Conservation (phyloP, 768 basidiomycete species). For the Boletus rubescentipes region DNA sequence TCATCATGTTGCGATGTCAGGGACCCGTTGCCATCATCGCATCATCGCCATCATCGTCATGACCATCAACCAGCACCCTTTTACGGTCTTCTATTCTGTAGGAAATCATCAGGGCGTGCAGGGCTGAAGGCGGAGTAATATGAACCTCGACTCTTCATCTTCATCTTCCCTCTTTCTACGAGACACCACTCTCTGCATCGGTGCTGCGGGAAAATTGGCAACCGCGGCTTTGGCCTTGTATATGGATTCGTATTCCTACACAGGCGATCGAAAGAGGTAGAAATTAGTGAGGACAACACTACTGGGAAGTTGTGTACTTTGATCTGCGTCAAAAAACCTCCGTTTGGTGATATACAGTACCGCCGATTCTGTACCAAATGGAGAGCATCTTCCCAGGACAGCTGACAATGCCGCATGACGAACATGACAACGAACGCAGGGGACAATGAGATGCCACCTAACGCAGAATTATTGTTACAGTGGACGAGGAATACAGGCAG, state of each 20-base stretch:
- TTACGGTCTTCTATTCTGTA: conserved; percentile 45
- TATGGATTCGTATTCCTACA: conserved; percentile 90
- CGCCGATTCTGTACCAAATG: conserved; percentile 87
- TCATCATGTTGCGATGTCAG: conserved; percentile 4
- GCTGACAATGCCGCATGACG: conserved; percentile 80
- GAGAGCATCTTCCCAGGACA: conserved; percentile 87
- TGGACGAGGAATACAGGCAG: background rate
- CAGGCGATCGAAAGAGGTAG: background rate
- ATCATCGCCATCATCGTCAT: conserved; percentile 32
- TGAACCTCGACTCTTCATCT: conserved; percentile 56
- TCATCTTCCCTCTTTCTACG: conserved; percentile 75
- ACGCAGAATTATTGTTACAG: background rate
- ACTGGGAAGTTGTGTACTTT: conserved; percentile 54
- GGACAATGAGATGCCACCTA: conserved; percentile 85
- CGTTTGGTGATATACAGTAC: conserved; percentile 92
- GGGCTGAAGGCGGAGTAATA: background rate
- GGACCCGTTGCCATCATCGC: conserved; percentile 36
- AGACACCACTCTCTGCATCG: conserved; percentile 42
- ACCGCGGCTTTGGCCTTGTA: conserved; percentile 77
- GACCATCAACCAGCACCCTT: conserved; percentile 36
- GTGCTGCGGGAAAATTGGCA: conserved; percentile 50
- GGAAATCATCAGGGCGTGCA: background rate
- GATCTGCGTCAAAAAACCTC: conserved; percentile 88
- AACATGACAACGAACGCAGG: conserved; percentile 93
- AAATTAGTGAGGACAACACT: background rate